Percentiles rank a stretch among this genome's conserved stretches.
Evolutionary conservation across 495 filamentous ascomycete species (phyloP).

Genomic region (Chaetomium cochliodes): DNA sequence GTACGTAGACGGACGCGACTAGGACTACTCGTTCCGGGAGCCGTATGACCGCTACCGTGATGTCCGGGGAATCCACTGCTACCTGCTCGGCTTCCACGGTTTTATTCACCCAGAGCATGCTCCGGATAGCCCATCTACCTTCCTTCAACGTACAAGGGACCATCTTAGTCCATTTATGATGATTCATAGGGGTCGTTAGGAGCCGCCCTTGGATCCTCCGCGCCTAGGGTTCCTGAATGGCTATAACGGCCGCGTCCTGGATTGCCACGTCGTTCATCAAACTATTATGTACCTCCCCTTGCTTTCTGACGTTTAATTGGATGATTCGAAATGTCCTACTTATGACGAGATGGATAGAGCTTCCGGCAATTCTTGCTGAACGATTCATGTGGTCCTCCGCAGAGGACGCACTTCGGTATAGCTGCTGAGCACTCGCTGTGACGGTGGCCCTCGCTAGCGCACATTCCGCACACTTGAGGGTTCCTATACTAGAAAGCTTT

Average conservation of each 20-base stretch:
- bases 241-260: slow-evolving; percentile 4
- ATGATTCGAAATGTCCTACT: slow-evolving; percentile 6
- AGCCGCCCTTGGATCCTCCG: slow-evolving; percentile 6
- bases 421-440: neutral
- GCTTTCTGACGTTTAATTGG: slow-evolving; percentile 5
- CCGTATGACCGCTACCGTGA: slow-evolving; percentile 2
- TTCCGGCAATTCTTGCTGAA: slow-evolving; percentile 5
- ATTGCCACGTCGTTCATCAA: slow-evolving; percentile 10
- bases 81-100: slow-evolving; percentile 4
- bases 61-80: neutral
- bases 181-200: slow-evolving; percentile 10
- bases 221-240: slow-evolving; percentile 11
- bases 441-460: slow-evolving; percentile 1
- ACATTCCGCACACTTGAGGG: neutral
- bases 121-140: slow-evolving; percentile 4
- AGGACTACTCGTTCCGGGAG: slow-evolving; percentile 12
- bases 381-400: slow-evolving; percentile 6
- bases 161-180: slow-evolving; percentile 9
- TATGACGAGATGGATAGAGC: slow-evolving; percentile 3
- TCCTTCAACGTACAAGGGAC: slow-evolving; percentile 3
- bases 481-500: slow-evolving; percentile 11
- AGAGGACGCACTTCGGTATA: slow-evolving; percentile 4
- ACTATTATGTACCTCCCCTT: slow-evolving; percentile 1
- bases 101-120: slow-evolving; percentile 10
- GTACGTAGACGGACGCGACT: slow-evolving; percentile 20